Evolutionary conservation across 1,139 yeast species (phyloP).

Genomic region (Protomyces gravidus): DNA sequence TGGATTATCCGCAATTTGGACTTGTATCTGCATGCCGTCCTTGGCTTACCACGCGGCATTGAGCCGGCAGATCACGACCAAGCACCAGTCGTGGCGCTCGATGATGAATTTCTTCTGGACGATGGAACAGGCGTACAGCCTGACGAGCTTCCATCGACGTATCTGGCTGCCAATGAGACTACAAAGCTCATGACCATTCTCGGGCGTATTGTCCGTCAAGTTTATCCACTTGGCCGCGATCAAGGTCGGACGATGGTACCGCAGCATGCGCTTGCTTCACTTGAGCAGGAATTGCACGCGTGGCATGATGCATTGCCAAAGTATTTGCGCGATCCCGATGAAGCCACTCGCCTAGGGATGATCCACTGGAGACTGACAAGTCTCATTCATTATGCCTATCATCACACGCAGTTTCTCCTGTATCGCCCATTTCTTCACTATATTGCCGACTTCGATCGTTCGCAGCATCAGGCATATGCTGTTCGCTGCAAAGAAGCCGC

Average conservation of each 20-base stretch:
- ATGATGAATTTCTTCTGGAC: constrained; percentile 74
- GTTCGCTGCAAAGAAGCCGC: constrained; percentile 59
- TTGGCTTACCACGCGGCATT: constrained; percentile 72
- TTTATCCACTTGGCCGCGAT: constrained; percentile 44
- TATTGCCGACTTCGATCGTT: constrained; percentile 55
- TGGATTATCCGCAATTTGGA: constrained; percentile 92
- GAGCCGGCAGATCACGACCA: constrained; percentile 83
- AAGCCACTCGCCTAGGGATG: constrained; percentile 60
- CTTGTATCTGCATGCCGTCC: constrained; percentile 78
- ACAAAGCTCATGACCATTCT: constrained; percentile 65
- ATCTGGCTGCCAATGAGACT: constrained; percentile 82
- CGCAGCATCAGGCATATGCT: constrained; percentile 76
- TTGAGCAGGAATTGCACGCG: constrained; percentile 65
- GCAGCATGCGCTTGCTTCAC: constrained; percentile 62
- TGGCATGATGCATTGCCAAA: constrained; percentile 74
- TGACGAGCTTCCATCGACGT: constrained; percentile 40
- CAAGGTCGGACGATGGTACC: constrained; percentile 41
- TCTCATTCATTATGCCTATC: constrained; percentile 67
- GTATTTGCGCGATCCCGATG: constrained; percentile 65
- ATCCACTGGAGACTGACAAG: constrained; percentile 59
- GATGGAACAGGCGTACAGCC: constrained; percentile 45
- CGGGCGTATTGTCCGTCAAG: constrained; percentile 50
- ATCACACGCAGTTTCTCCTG: constrained; percentile 77
- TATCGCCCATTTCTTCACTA: constrained; percentile 91
- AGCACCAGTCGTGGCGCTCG: constrained; percentile 75